These are phyloP conservation scores for Rhizophora mangle DNA, from an alignment of 345 rosid species.

Conservation along the genomic window DNA sequence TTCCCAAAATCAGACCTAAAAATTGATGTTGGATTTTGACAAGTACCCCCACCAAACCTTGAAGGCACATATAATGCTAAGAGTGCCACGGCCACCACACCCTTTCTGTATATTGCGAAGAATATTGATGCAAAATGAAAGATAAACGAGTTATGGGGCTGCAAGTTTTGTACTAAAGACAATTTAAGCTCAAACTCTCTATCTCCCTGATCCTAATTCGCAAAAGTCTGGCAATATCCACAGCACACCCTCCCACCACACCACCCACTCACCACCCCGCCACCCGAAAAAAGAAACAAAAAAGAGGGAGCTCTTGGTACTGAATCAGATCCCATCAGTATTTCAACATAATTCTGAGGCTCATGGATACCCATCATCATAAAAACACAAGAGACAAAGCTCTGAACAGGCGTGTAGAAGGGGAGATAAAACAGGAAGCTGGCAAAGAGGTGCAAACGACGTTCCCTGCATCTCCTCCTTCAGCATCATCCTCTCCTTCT, in stretches of 20 bases:
- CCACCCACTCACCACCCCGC: neutral
- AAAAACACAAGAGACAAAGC: conserved; percentile 34
- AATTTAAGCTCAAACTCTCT: conserved; percentile 17
- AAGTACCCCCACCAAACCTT: conserved; percentile 44
- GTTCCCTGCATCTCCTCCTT: conserved; percentile 48
- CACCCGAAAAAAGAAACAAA: conserved; percentile 5
- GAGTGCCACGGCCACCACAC: conserved; percentile 31
- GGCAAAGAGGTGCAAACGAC: conserved; percentile 20
- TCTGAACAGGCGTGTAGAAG: conserved; percentile 29
- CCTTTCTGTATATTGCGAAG: conserved; percentile 10
- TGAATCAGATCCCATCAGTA: conserved; percentile 19
- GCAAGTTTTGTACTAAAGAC: conserved; percentile 15
- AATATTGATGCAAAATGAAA: conserved; percentile 27
- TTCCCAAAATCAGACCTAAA: conserved; percentile 24
- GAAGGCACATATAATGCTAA: conserved; percentile 17
- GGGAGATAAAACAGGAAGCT: conserved; percentile 30
- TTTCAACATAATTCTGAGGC: conserved; percentile 16
- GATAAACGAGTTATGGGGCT: conserved; percentile 21
- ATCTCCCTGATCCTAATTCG: conserved; percentile 1
- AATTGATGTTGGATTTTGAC: conserved; percentile 39
- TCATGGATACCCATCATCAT: conserved; percentile 49
- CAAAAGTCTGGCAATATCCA: conserved; percentile 10
- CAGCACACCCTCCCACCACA: neutral
- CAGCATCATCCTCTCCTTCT: conserved; percentile 78
- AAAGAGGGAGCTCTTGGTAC: conserved; percentile 20